Evolutionary conservation across 2,329 filamentous ascomycete species (phyloP), one percentile per base, ranked within the genome.

Genomic region (Cordyceps militaris): DNA sequence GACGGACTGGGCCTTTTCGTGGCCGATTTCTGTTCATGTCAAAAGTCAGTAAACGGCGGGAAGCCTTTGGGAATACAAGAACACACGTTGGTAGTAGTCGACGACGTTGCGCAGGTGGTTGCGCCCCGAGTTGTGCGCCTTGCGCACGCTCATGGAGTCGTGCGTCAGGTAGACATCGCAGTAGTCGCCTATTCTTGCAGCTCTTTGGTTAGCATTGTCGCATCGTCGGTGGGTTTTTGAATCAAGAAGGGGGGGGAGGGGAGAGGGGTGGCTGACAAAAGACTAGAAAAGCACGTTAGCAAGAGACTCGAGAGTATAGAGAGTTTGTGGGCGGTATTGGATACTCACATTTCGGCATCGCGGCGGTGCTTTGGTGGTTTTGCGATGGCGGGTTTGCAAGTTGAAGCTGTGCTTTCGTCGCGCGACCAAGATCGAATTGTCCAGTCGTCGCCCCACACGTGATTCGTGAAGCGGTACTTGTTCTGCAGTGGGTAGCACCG

Each of bases 81-180:
- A 71, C 80, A 59, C 75, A 92, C 89, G 91, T 77, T 97, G 92
- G 74, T 99, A 99, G 77, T 99, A 99, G 71, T 97, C 92, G 66
- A 97, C 88, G 30, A 99, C 94, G 74, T 99, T 99, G 69, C 94
- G 89, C 62, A 99, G 78, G 71, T 99, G 94, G 77, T 99, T 99
- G 67, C 93, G 86, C 62, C 94, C 94, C 71, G 85, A 88, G 79
- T 99, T 99, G 76, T 99, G 94, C 51, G 94, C 94, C 79, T 97
- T 97, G 67, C 94, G 92, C 75, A 99, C 94, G 76, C 91, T 96
- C 93, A 97, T 97, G 47, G 91, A 96, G 81, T 99, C 94, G 82
- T 99, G 94, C 65, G 94, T 99, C 67, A 99, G 88, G 82, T 99
- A 99, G 74, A 99, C 94, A 88, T 99, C 94, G 83, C 94, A 99